Conservation (phyloP, 371 early-diverging fungal genomes). For the Mucor piriformis region DNA sequence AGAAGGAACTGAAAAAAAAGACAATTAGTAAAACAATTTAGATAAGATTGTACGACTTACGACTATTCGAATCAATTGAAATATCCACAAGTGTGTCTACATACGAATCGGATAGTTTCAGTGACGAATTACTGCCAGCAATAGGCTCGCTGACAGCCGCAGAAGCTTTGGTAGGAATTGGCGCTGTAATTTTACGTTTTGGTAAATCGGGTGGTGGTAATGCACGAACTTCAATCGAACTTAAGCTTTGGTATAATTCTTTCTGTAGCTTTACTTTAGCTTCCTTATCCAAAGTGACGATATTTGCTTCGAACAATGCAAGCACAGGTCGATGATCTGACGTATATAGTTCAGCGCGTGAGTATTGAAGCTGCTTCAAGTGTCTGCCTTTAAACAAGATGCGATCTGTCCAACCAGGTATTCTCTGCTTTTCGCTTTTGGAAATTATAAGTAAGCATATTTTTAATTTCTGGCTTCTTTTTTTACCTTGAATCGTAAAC, state of each 20-base stretch:
- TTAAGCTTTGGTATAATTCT: slow-evolving; percentile 52
- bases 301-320: slow-evolving; percentile 49
- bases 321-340: slow-evolving; percentile 81
- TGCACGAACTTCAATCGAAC: slow-evolving; percentile 25
- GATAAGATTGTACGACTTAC: slow-evolving; percentile 1
- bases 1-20: slow-evolving; percentile 29
- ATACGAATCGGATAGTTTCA: slow-evolving; percentile 28
- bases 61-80: slow-evolving; percentile 10
- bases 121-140: slow-evolving; percentile 9
- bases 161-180: neutral
- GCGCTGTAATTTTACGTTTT: slow-evolving; percentile 18
- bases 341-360: slow-evolving; percentile 65
- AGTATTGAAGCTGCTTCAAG: slow-evolving; percentile 52
- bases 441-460: neutral
- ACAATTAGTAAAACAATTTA: neutral
- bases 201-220: slow-evolving; percentile 24
- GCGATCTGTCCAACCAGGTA: slow-evolving; percentile 93
- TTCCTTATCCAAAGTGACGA: slow-evolving; percentile 43
- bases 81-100: slow-evolving; percentile 36
- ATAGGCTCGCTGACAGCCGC: neutral
- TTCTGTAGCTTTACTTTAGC: slow-evolving; percentile 47
- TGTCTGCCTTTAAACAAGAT: slow-evolving; percentile 68
- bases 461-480: neutral
- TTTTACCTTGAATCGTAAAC: slow-evolving; percentile 82
- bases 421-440: slow-evolving; percentile 79